Conservation (phyloP, 805 yeast species). For the Yarrowia deformans region DNA sequence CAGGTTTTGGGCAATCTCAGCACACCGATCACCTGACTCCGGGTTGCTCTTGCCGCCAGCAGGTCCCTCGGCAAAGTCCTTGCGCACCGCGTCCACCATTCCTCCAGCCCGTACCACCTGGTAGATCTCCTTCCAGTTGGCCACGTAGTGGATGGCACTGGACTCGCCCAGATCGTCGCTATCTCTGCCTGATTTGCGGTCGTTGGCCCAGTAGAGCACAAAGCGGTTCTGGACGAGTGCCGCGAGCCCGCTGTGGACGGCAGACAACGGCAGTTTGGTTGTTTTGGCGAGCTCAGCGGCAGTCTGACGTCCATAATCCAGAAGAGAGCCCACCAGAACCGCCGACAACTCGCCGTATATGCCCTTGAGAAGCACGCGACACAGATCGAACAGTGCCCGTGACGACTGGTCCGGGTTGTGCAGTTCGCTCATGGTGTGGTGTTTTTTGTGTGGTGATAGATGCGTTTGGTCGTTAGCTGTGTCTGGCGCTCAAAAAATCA, state of each 20-base stretch:
- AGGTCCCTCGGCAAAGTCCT: slow-evolving; percentile 36
- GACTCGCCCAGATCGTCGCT: slow-evolving; percentile 4
- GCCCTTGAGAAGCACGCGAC: slow-evolving; percentile 48
- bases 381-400: slow-evolving; percentile 44
- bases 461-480: neutral
- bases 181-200: slow-evolving; percentile 42
- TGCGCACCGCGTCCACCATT: slow-evolving; percentile 58
- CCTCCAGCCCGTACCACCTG: slow-evolving; percentile 78
- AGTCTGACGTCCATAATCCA: slow-evolving; percentile 71
- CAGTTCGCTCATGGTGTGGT: slow-evolving; percentile 10
- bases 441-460: neutral
- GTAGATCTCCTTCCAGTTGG: slow-evolving; percentile 69
- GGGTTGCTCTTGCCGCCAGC: slow-evolving; percentile 49
- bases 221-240: slow-evolving; percentile 81
- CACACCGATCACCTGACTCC: slow-evolving; percentile 53
- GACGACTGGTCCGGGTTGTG: slow-evolving; percentile 41
- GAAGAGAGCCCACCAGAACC: slow-evolving; percentile 62
- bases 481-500: too few relatives aligned
- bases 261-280: slow-evolving; percentile 57
- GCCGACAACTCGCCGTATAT: slow-evolving; percentile 77
- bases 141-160: slow-evolving; percentile 56
- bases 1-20: slow-evolving; percentile 72
- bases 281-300: slow-evolving; percentile 60
- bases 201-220: slow-evolving; percentile 63
- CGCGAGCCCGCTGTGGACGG: slow-evolving; percentile 71